Percentiles rank a stretch among this genome's conserved stretches.
phyloP scores from a whole-genome alignment of 73 alveolate genomes.

The Tetrahymena borealis region DNA sequence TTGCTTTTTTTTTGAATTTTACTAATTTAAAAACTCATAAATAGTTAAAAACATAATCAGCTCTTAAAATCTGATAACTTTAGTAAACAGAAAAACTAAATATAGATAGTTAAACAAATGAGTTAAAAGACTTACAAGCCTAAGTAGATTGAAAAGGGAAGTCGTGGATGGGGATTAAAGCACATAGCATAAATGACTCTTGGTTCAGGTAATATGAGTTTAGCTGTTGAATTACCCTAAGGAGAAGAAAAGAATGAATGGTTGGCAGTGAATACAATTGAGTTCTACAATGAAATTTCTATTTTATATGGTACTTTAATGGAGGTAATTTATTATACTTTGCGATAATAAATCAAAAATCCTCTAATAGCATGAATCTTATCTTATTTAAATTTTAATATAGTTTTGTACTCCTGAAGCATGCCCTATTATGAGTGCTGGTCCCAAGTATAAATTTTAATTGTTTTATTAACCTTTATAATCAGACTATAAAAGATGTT shows the following conservation, averaged over 20 bases:
- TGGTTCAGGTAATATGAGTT: constrained; percentile 90
- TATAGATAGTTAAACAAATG: too few relatives aligned
- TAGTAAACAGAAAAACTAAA: too few relatives aligned
- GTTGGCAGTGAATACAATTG: constrained; percentile 97
- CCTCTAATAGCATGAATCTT: too few relatives aligned
- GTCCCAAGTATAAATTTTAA: constrained; percentile 65
- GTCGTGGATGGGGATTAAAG: constrained; percentile 93
- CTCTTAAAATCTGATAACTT: too few relatives aligned
- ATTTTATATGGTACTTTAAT: constrained; percentile 76
- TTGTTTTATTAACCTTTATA: not conserved
- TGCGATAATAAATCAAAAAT: too few relatives aligned
- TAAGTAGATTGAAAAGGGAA: constrained; percentile 80
- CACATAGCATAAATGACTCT: constrained; percentile 95
- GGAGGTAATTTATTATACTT: too few relatives aligned
- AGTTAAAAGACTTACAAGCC: constrained; percentile 57
- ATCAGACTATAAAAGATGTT: too few relatives aligned
- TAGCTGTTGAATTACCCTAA: constrained; percentile 94
- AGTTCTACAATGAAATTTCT: constrained; percentile 86
- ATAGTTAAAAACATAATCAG: too few relatives aligned
- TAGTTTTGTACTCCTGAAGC: constrained; percentile 79
- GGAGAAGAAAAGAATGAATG: constrained; percentile 98
- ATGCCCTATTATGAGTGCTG: constrained; percentile 91
- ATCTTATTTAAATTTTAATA: too few relatives aligned
- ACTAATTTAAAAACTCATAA: too few relatives aligned
- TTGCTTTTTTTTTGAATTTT: too few relatives aligned